A percentile compares a stretch with the other conserved stretches of the same genome.
phyloP scores from a whole-genome alignment of 148 eudicot species.

The Rheum nobile region DNA sequence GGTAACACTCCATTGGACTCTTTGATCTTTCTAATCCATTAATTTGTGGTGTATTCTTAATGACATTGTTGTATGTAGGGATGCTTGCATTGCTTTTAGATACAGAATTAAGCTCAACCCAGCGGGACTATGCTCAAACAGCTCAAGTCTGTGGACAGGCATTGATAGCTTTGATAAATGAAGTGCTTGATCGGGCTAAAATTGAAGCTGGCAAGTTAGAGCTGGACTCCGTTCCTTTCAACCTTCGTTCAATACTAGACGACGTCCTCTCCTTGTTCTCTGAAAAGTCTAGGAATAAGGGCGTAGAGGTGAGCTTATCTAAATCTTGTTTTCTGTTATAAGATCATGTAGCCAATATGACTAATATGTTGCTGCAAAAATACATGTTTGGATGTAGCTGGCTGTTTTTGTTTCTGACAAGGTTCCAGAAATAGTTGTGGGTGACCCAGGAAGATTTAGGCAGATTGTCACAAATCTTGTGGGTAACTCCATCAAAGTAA shows the following conservation, averaged over 20 bases:
- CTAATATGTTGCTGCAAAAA: constrained; percentile 9
- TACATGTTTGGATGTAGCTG: constrained; percentile 26
- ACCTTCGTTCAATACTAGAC: constrained; percentile 52
- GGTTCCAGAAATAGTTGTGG: constrained; percentile 54
- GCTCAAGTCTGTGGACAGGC: constrained; percentile 72
- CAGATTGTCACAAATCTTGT: constrained; percentile 67
- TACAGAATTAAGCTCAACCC: constrained; percentile 61
- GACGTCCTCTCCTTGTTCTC: constrained; percentile 67
- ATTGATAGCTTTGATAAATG: constrained; percentile 55
- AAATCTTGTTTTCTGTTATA: background rate
- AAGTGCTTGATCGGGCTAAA: constrained; percentile 69
- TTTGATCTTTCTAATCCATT: background rate
- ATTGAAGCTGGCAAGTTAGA: constrained; percentile 73
- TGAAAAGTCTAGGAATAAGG: constrained; percentile 54
- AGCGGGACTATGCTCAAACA: constrained; percentile 62
- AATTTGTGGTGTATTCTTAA: background rate
- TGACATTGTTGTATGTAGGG: constrained; percentile 22
- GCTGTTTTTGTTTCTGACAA: constrained; percentile 59
- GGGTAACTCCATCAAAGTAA: constrained; percentile 68
- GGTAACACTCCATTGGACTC: constrained; percentile 23
- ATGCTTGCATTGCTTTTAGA: constrained; percentile 63
- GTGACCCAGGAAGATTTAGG: constrained; percentile 70
- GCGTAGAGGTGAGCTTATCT: constrained; percentile 41
- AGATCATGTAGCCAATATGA: background rate
- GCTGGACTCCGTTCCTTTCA: constrained; percentile 54